Conservation (phyloP, 768 basidiomycete species). For the Mycena metata region DNA sequence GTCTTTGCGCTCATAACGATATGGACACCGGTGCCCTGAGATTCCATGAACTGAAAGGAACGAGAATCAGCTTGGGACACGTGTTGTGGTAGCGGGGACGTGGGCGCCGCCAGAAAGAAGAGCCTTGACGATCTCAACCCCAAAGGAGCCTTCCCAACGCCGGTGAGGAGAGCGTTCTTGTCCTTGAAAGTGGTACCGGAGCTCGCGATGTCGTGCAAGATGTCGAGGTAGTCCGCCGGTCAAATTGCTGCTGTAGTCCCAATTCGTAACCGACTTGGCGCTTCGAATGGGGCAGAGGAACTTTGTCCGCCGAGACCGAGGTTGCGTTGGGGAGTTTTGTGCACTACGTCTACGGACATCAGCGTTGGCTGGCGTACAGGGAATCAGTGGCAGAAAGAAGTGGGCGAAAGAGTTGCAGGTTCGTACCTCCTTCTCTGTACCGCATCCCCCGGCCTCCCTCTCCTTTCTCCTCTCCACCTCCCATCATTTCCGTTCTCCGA, state of each 20-base stretch:
- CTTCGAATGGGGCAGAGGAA: constrained; percentile 96
- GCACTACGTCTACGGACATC: no score
- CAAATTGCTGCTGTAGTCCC: constrained; percentile 98
- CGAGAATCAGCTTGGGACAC: constrained; percentile 59
- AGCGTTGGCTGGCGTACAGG: no score
- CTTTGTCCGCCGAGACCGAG: constrained; percentile 83
- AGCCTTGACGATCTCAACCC: constrained; percentile 97
- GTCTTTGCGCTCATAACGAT: constrained; percentile 99
- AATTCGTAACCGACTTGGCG: constrained; percentile 93
- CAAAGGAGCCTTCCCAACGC: constrained; percentile 98
- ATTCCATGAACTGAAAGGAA: constrained; percentile 87
- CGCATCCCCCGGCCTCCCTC: no score
- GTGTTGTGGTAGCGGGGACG: constrained; percentile 95
- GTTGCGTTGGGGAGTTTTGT: constrained; percentile 82
- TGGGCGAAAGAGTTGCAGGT: no score
- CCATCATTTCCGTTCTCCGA: no score
- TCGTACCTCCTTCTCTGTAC: no score
- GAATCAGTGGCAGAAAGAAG: no score
- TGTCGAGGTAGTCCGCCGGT: constrained; percentile 96
- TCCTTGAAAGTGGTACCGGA: constrained; percentile 99
- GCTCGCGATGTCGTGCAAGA: constrained; percentile 97
- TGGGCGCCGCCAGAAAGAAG: constrained; percentile 96
- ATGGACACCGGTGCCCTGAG: constrained; percentile 96
- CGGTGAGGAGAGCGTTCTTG: constrained; percentile 98
- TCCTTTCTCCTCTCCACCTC: no score